Percentiles rank a stretch among this genome's conserved stretches.
These are phyloP conservation scores for Fusarium illudens DNA, from an alignment of 2,329 filamentous ascomycete genomes.

Conservation along the genomic window DNA sequence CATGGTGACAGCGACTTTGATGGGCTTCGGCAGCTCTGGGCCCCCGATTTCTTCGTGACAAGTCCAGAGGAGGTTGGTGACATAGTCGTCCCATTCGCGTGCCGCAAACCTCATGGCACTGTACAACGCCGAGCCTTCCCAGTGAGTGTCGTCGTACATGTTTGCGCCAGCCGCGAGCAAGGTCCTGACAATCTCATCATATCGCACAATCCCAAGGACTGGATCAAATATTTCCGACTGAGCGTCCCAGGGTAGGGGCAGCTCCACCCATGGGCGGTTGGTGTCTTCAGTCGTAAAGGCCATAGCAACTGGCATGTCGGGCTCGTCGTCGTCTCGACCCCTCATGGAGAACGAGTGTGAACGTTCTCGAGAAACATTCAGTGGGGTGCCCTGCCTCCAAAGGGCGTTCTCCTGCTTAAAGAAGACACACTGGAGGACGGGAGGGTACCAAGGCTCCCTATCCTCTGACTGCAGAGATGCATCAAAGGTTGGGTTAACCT, in stretches of 20 bases:
- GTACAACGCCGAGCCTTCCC: background rate
- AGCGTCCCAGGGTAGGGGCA: background rate
- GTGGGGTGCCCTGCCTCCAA: conserved; percentile 6
- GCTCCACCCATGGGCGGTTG: background rate
- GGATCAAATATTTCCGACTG: background rate
- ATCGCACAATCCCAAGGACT: conserved; percentile 1
- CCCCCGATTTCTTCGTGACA: conserved; percentile 4
- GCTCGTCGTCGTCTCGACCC: background rate
- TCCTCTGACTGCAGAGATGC: background rate
- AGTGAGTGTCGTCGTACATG: background rate
- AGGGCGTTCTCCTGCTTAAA: conserved; percentile 18
- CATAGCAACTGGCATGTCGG: background rate
- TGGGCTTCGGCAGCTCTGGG: background rate
- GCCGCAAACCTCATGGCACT: conserved; percentile 23
- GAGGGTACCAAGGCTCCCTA: conserved; percentile 25
- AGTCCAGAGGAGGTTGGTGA: conserved; percentile 8
- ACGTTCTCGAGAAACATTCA: background rate
- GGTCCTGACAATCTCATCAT: conserved; percentile 20
- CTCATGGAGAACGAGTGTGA: background rate
- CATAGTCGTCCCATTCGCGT: conserved; percentile 16
- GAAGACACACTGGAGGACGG: conserved; percentile 30
- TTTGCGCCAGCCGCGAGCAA: conserved; percentile 19
- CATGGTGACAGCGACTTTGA: background rate
- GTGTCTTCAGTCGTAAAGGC: conserved; percentile 5
- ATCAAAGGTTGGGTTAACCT: conserved; percentile 5